phyloP scores from a whole-genome alignment of 441 rosid genomes.

The Adansonia gregorii region DNA sequence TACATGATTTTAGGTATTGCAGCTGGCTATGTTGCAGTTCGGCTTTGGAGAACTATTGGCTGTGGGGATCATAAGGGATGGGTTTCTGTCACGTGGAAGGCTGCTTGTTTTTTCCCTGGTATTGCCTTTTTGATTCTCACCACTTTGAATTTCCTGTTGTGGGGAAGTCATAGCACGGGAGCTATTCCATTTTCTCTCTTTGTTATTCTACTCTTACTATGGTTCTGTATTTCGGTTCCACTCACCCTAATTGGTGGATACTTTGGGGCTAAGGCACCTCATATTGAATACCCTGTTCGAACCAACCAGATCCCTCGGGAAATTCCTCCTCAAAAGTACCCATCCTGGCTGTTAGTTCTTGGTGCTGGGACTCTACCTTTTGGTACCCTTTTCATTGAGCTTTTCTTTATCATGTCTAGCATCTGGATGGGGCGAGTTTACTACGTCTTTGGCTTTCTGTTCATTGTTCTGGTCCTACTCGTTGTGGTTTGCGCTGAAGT shows the following conservation, averaged over 20 bases:
- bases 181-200: slow-evolving; percentile 66
- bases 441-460: slow-evolving; percentile 67
- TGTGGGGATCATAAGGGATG: slow-evolving; percentile 64
- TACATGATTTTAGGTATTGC: slow-evolving; percentile 67
- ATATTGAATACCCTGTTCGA: slow-evolving; percentile 67
- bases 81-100: slow-evolving; percentile 63
- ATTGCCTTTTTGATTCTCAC: slow-evolving; percentile 59
- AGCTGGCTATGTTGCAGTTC: slow-evolving; percentile 69
- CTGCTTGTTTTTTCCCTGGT: slow-evolving; percentile 73
- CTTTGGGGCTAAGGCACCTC: slow-evolving; percentile 65
- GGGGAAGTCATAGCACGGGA: slow-evolving; percentile 72
- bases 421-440: slow-evolving; percentile 73
- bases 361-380: slow-evolving; percentile 72
- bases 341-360: slow-evolving; percentile 67
- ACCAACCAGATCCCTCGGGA: slow-evolving; percentile 76
- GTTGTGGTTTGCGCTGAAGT: slow-evolving; percentile 75
- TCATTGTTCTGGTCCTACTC: slow-evolving; percentile 58
- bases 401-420: slow-evolving; percentile 73
- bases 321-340: slow-evolving; percentile 68
- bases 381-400: slow-evolving; percentile 69
- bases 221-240: slow-evolving; percentile 75
- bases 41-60: slow-evolving; percentile 72
- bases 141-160: slow-evolving; percentile 59
- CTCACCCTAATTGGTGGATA: slow-evolving; percentile 68
- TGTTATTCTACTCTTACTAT: slow-evolving; percentile 50